These are phyloP conservation scores for Citrus reticulata DNA, from an alignment of 345 rosid genomes.

Conservation along the genomic window DNA sequence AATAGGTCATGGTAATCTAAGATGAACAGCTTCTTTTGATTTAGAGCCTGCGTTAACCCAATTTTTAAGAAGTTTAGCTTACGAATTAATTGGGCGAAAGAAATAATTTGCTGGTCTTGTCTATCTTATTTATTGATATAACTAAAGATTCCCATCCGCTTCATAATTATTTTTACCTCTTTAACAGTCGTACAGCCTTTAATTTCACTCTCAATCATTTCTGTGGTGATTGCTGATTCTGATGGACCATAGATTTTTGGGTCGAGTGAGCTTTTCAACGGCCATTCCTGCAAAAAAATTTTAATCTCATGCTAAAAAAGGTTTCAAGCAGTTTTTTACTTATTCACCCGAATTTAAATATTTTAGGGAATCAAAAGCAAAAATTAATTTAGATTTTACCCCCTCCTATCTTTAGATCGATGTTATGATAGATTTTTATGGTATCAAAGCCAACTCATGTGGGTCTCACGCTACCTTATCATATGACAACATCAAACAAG, in stretches of 20 bases:
- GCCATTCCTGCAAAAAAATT: slow-evolving; percentile 60
- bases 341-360: no score
- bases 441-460: no score
- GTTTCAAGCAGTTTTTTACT: no score
- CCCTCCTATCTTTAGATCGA: no score
- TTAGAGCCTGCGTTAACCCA: slow-evolving; percentile 36
- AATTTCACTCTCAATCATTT: slow-evolving; percentile 49
- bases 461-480: neutral
- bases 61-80: neutral
- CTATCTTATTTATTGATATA: neutral
- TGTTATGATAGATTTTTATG: no score
- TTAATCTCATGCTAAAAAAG: no score
- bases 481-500: no score
- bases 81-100: neutral
- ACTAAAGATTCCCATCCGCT: no score
- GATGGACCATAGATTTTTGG: slow-evolving; percentile 56
- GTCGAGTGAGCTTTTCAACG: slow-evolving; percentile 71
- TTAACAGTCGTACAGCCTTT: slow-evolving; percentile 46
- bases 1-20: slow-evolving; percentile 58
- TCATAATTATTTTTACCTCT: slow-evolving; percentile 33
- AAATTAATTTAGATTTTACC: no score
- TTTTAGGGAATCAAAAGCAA: no score
- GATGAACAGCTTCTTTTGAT: slow-evolving; percentile 46
- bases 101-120: no score
- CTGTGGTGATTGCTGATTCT: slow-evolving; percentile 61